Base-by-base conservation (phyloP, 2,329 filamentous ascomycete genomes). In the Scedosporium boydii region DNA sequence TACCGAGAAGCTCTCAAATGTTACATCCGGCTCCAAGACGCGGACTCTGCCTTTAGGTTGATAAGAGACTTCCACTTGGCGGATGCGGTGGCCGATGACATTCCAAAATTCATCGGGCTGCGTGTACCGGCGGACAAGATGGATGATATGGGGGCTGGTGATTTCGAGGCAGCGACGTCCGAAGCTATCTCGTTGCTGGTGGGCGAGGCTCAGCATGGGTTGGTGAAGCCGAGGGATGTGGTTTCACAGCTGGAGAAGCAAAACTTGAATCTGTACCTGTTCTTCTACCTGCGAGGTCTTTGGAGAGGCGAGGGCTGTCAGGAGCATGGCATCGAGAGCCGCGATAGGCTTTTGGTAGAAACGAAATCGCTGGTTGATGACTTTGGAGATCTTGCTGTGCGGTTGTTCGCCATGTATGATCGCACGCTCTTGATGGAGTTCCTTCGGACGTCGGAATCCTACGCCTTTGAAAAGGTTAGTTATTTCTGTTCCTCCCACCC, bases 11-110 rank as follows among this genome's bases (percentile, higher is more conserved):
- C 96, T 1, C 78, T 99, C 55, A 87, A 85, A 69, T 95, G 89
- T 73, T 96, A 96, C 71, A 96, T 99, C 70, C 87, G 85, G 65
- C 82, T 98, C 3, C 92, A 97, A 70, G 91, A 99, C 75, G 93
- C 92, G 0, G 92, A 98, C 70, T 88, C 89, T 9, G 90, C 91
- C 0, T 93, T 99, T 83, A 79, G 83, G 12, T 76, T 99, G 63
- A 96, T 99, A 68, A 85, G 87, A 64, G 90, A 96, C 46, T 89
- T 91, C 68, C 92, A 96, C 71, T 81, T 99, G n/a, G 87, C 96
- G 0, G 92, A 96, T 69, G 88, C 91, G 1, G 87, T 98, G 12
- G 85, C 86, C 1, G 93, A 97, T 69, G 92, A 99, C 71, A 93
- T 99, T 42, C 87, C 92, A 4, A 88, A 90, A 42, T 90, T 99